phyloP scores from a whole-genome alignment of 2,329 filamentous ascomycete genomes.

The Cladophialophora immunda region DNA sequence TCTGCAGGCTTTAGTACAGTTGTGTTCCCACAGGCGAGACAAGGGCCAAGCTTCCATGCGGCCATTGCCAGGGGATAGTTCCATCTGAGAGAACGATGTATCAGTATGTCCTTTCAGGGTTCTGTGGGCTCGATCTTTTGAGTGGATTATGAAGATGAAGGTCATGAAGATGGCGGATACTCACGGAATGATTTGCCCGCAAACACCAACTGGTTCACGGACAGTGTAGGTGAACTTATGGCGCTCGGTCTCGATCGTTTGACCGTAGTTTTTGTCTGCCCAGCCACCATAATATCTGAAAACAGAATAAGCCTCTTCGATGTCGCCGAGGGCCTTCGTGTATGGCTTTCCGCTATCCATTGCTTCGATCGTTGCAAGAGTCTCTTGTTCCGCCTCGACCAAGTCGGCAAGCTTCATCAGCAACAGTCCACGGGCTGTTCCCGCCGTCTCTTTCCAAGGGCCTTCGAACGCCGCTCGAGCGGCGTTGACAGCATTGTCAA shows the following conservation, averaged over 20 bases:
- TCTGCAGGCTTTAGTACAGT: conserved; percentile 59
- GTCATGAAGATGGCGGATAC: too few species aligned
- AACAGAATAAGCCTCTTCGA: conserved; percentile 71
- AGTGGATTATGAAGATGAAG: too few species aligned
- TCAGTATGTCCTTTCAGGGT: too few species aligned
- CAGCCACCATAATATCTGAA: conserved; percentile 82
- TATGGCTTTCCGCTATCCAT: conserved; percentile 85
- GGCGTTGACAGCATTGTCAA: conserved; percentile 48
- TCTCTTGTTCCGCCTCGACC: conserved; percentile 70
- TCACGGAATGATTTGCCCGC: conserved; percentile 57
- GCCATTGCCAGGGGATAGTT: conserved; percentile 51
- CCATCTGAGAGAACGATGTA: too few species aligned
- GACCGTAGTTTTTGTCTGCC: conserved; percentile 80
- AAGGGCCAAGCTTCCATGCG: too few species aligned
- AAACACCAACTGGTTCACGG: conserved; percentile 80
- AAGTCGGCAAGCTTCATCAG: conserved; percentile 66
- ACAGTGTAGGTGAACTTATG: conserved; percentile 85
- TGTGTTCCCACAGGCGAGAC: too few species aligned
- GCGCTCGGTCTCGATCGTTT: conserved; percentile 76
- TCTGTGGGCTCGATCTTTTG: too few species aligned
- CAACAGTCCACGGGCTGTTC: conserved; percentile 49
- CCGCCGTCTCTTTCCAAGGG: conserved; percentile 61
- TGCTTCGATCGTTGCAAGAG: conserved; percentile 72
- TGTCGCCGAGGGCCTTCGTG: conserved; percentile 72
- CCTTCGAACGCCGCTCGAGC: conserved; percentile 44